A percentile compares a stretch with the other conserved stretches of the same genome.
Conservation (phyloP, 768 basidiomycete genomes). For the Tulasnella sp. region DNA sequence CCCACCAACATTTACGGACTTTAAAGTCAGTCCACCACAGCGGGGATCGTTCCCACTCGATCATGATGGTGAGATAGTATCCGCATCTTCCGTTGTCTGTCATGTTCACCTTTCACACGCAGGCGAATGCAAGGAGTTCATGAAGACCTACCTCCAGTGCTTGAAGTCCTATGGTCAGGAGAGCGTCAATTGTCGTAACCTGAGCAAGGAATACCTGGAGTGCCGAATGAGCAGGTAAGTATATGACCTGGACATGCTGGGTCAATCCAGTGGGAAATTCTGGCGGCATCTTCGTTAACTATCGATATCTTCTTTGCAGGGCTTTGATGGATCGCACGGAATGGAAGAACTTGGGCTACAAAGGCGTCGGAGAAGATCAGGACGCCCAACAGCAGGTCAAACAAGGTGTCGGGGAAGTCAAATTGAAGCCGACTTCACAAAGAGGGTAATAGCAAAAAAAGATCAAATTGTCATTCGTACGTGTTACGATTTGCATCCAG, state of each 20-base stretch:
- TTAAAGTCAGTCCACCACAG: constrained; percentile 29
- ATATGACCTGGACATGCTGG: constrained; percentile 7
- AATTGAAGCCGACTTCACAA: too few species aligned
- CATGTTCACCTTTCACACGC: background rate
- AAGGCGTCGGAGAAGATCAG: constrained; percentile 21
- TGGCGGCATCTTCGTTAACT: background rate
- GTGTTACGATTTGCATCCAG: too few species aligned
- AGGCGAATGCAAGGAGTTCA: constrained; percentile 31
- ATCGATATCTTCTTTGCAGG: constrained; percentile 17
- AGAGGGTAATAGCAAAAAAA: too few species aligned
- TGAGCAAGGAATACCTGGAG: constrained; percentile 28
- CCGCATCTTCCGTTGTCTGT: background rate
- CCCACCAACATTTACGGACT: constrained; percentile 27
- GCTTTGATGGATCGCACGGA: constrained; percentile 29
- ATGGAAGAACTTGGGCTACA: constrained; percentile 29
- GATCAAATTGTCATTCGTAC: too few species aligned
- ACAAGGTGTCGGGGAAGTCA: too few species aligned
- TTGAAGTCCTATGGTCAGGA: constrained; percentile 26
- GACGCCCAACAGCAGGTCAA: too few species aligned
- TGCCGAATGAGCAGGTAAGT: constrained; percentile 32
- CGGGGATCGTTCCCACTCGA: constrained; percentile 32
- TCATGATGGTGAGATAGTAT: constrained; percentile 28
- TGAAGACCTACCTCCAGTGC: constrained; percentile 29
- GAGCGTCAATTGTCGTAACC: constrained; percentile 27
- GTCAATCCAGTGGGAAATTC: too few species aligned